A percentile compares a stretch with the other conserved stretches of the same genome.
Evolutionary conservation across 1,139 yeast genomes (phyloP).

Genomic region (Hyphopichia wangnamkhiaoensis): DNA sequence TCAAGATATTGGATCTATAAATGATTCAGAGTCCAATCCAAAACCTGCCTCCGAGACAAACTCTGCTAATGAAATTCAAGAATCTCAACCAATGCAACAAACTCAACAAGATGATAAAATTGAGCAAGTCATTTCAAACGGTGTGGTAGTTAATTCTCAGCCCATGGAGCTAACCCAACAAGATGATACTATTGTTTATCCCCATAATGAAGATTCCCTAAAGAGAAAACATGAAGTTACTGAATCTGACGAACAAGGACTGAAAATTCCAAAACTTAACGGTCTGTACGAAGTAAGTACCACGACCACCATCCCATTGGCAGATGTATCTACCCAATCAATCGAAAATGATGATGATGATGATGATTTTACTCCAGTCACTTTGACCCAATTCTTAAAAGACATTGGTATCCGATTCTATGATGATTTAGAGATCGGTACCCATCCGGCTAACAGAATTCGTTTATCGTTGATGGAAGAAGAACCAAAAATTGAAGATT

Average conservation of each 20-base stretch:
- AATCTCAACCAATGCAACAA: conserved; percentile 22
- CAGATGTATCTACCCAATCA: conserved; percentile 20
- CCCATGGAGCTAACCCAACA: conserved; percentile 15
- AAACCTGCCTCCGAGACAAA: background rate
- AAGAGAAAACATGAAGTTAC: background rate
- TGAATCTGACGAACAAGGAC: background rate
- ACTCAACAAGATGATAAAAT: conserved; percentile 16
- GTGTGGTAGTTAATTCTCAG: conserved; percentile 6
- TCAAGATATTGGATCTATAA: conserved; percentile 10
- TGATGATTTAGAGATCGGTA: conserved; percentile 49
- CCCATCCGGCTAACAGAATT: conserved; percentile 23
- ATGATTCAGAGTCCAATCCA: background rate
- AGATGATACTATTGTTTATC: background rate
- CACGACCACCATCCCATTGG: conserved; percentile 32
- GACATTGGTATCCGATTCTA: conserved; percentile 53
- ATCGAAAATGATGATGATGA: conserved; percentile 14
- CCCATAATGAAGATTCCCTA: background rate
- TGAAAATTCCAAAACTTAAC: background rate
- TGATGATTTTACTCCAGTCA: conserved; percentile 31
- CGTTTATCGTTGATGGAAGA: conserved; percentile 21
- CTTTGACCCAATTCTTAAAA: conserved; percentile 43
- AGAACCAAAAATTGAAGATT: conserved; percentile 24
- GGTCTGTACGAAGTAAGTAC: conserved; percentile 12
- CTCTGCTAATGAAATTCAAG: background rate
- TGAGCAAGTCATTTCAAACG: conserved; percentile 1